Conservation (phyloP, 78 protist genomes). For the Dictyostelium brefeldianum region DNA sequence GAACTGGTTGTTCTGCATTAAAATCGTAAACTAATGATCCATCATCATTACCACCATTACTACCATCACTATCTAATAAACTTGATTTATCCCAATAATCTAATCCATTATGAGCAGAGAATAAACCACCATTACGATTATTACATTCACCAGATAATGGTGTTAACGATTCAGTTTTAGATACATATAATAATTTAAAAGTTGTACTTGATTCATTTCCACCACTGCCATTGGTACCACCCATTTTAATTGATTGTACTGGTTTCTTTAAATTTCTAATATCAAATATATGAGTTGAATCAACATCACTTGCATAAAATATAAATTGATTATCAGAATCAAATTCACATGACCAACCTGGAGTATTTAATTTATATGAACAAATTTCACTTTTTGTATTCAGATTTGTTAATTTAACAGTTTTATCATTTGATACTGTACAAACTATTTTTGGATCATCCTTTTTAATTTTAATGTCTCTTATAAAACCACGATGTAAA, state of each 20-base stretch:
- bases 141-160: constrained; percentile 4
- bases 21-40: background rate
- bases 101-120: background rate
- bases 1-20: background rate
- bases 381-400: constrained; percentile 11
- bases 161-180: background rate
- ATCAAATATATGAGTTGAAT: constrained; percentile 20
- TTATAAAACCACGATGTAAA: constrained; percentile 35
- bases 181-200: constrained; percentile 7
- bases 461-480: constrained; percentile 8
- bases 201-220: background rate
- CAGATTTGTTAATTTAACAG: constrained; percentile 15
- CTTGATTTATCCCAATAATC: constrained; percentile 24
- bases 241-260: background rate
- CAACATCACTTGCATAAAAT: constrained; percentile 21
- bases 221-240: background rate
- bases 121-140: constrained; percentile 1
- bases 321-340: constrained; percentile 8
- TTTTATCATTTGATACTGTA: constrained; percentile 9
- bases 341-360: constrained; percentile 52
- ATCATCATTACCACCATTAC: background rate
- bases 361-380: background rate
- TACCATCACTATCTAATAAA: background rate
- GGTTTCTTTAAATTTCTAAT: constrained; percentile 29
- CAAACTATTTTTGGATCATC: constrained; percentile 17